A percentile compares a stretch with the other conserved stretches of the same genome.
Evolutionary conservation across 2,329 filamentous ascomycete genomes (phyloP).

Genomic region (Hypomyces perniciosus): DNA sequence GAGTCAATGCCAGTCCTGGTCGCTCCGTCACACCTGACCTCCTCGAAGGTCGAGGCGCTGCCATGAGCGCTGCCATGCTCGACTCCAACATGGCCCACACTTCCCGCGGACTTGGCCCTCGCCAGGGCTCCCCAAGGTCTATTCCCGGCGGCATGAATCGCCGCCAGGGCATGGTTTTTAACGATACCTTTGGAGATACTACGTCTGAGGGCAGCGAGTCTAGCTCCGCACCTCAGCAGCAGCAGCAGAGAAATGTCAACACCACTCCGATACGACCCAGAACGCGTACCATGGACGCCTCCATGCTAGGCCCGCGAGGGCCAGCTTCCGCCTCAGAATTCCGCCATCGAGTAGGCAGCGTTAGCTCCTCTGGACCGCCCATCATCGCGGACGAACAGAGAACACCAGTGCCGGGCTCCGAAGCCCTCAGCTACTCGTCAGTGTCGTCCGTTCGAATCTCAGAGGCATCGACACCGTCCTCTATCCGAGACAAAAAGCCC

Average conservation of each 20-base stretch:
- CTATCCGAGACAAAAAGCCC: slow-evolving; percentile 38
- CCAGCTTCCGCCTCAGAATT: slow-evolving; percentile 38
- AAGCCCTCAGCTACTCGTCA: slow-evolving; percentile 39
- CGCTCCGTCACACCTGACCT: slow-evolving; percentile 63
- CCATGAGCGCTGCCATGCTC: slow-evolving; percentile 17
- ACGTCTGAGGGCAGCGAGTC: slow-evolving; percentile 36
- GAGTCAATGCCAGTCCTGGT: slow-evolving; percentile 34
- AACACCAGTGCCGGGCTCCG: slow-evolving; percentile 33
- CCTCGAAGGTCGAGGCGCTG: slow-evolving; percentile 29
- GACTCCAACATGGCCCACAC: slow-evolving; percentile 19
- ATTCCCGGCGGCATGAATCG: slow-evolving; percentile 34
- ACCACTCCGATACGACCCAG: slow-evolving; percentile 40
- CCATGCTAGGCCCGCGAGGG: slow-evolving; percentile 42
- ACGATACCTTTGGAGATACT: slow-evolving; percentile 47
- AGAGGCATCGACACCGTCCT: slow-evolving; percentile 25
- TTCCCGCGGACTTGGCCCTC: slow-evolving; percentile 22
- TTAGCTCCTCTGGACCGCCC: slow-evolving; percentile 57
- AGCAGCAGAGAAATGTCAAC: slow-evolving; percentile 27
- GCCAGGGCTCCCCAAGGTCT: slow-evolving; percentile 29
- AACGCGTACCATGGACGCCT: slow-evolving; percentile 53
- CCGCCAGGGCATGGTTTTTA: slow-evolving; percentile 56
- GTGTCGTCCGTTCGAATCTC: slow-evolving; percentile 30
- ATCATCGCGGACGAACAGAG: slow-evolving; percentile 44
- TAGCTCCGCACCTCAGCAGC: slow-evolving; percentile 23
- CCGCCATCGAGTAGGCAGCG: slow-evolving; percentile 63